Percentiles rank a stretch among this genome's conserved stretches.
These are phyloP conservation scores for Pyrenochaeta sp. DNA, from an alignment of 2,329 filamentous ascomycete genomes.

Conservation along the genomic window DNA sequence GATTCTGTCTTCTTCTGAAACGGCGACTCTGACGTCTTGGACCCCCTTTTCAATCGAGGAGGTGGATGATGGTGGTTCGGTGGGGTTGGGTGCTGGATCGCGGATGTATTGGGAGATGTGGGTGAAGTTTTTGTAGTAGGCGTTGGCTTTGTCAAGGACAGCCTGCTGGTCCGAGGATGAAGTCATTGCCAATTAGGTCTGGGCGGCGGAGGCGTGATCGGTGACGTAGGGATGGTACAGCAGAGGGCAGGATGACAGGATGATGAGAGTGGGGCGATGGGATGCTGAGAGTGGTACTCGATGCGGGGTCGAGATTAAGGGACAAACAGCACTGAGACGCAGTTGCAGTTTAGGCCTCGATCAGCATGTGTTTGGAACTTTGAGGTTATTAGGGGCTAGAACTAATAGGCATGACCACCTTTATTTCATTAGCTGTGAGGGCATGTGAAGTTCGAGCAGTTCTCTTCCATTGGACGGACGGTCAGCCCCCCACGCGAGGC, in stretches of 20 bases:
- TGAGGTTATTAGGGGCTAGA: no score
- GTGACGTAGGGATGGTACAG: constrained; percentile 31
- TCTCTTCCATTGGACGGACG: no score
- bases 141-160: constrained; percentile 8
- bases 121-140: constrained; percentile 7
- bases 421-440: no score
- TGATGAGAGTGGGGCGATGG: constrained; percentile 4
- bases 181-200: constrained; percentile 28
- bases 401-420: no score
- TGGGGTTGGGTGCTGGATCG: no score
- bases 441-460: no score
- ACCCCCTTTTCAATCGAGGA: constrained; percentile 11
- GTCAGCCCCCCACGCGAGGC: no score
- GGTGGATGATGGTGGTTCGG: no score
- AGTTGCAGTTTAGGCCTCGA: no score
- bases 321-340: no score
- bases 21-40: constrained; percentile 11
- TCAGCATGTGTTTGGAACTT: no score
- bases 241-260: constrained; percentile 2
- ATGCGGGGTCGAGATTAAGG: constrained; percentile 5
- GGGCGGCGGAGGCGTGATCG: constrained; percentile 23
- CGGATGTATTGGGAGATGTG: constrained; percentile 4
- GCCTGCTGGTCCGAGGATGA: constrained; percentile 11
- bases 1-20: constrained; percentile 10
- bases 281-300: constrained; percentile 1